Evolutionary conservation across 306 rosid genomes (phyloP).

Genomic region (Sophora flavescens): DNA sequence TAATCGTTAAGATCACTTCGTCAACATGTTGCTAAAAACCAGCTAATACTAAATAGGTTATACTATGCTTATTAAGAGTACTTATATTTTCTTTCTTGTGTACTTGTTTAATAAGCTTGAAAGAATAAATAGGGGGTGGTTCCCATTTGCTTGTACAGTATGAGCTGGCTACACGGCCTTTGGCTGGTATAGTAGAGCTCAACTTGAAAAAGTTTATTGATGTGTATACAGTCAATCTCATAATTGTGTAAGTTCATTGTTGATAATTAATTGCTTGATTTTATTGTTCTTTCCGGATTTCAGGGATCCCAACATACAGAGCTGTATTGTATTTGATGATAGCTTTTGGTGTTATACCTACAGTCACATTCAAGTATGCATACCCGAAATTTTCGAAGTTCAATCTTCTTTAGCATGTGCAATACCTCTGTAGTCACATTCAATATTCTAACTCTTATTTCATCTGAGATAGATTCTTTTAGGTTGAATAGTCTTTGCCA

Average conservation of each 20-base stretch:
- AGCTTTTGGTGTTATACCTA: slow-evolving; percentile 81
- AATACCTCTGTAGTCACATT: not conserved
- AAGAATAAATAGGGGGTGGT: slow-evolving; percentile 5
- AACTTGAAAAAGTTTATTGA: slow-evolving; percentile 20
- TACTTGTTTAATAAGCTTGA: slow-evolving; percentile 16
- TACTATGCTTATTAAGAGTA: not conserved
- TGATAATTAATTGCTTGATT: slow-evolving; percentile 25
- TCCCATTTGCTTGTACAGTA: slow-evolving; percentile 26
- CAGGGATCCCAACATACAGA: slow-evolving; percentile 68
- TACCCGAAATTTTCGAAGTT: slow-evolving; percentile 30
- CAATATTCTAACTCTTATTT: slow-evolving; percentile 24
- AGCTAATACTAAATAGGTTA: not conserved
- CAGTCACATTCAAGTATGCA: slow-evolving; percentile 79
- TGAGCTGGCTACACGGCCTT: not conserved
- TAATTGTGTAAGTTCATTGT: slow-evolving; percentile 21
- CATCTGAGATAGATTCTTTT: slow-evolving; percentile 8
- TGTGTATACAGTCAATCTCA: slow-evolving; percentile 23
- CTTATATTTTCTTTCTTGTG: not conserved
- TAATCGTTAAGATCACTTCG: slow-evolving; percentile 5
- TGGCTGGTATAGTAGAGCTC: slow-evolving; percentile 2
- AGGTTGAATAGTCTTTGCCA: slow-evolving; percentile 23
- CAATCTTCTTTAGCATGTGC: slow-evolving; percentile 19
- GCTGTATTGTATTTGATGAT: slow-evolving; percentile 70
- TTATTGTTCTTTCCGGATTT: slow-evolving; percentile 38
- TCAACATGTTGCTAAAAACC: slow-evolving; percentile 21